These are phyloP conservation scores for Pseudogymnoascus sp. DNA, from an alignment of 2,329 filamentous ascomycete genomes.

Conservation along the genomic window DNA sequence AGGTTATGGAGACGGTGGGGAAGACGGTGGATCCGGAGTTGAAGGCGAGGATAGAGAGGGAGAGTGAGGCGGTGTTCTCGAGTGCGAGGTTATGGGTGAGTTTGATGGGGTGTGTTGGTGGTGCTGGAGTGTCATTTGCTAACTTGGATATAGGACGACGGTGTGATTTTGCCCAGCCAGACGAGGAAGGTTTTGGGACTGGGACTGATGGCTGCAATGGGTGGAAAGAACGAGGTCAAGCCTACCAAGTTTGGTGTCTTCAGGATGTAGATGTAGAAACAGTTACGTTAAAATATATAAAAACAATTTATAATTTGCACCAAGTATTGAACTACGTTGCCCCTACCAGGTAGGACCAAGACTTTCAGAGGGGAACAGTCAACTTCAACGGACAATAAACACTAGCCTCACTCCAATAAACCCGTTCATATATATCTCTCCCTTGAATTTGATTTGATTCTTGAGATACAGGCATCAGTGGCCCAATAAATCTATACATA, in stretches of 20 bases:
- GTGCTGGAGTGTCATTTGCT: conserved; percentile 24
- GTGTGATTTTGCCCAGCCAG: conserved; percentile 69
- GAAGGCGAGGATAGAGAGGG: conserved; percentile 75
- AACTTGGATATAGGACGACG: conserved; percentile 52
- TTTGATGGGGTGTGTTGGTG: conserved; percentile 36
- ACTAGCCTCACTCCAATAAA: neutral
- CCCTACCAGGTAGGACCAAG: neutral
- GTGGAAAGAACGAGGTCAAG: conserved; percentile 54
- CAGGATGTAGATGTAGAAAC: conserved; percentile 56
- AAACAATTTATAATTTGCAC: neutral
- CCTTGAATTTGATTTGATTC: neutral
- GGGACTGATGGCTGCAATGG: conserved; percentile 63
- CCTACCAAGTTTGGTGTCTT: conserved; percentile 71
- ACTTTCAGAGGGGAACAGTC: neutral
- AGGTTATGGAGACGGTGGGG: conserved; percentile 92
- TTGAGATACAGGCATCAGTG: neutral
- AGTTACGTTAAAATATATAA: neutral
- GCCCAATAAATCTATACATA: conserved; percentile 4
- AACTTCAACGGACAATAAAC: neutral
- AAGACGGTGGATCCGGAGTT: conserved; percentile 73
- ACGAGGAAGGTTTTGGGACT: conserved; percentile 65
- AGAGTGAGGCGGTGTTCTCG: conserved; percentile 84
- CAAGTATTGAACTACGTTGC: neutral
- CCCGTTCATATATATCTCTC: neutral
- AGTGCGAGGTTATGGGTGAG: conserved; percentile 76